Evolutionary conservation across 2,329 filamentous ascomycete genomes (phyloP).

Genomic region (Onygena corvina): DNA sequence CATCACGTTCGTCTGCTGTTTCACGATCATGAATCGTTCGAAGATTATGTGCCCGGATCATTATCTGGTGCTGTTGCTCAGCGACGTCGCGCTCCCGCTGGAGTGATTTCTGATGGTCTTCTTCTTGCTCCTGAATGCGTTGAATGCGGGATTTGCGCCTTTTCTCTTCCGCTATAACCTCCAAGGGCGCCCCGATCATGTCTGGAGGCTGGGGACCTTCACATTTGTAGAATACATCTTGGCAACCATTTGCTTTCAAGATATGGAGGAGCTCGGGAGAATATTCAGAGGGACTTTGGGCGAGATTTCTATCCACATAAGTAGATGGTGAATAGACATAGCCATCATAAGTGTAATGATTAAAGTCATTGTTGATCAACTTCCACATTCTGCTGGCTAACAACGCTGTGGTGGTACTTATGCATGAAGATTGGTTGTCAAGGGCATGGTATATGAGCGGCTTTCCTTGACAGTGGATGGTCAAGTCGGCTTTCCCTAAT

Average conservation of each 20-base stretch:
- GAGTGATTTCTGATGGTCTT: conserved; percentile 15
- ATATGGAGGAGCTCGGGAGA: conserved; percentile 12
- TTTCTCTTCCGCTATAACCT: conserved; percentile 14
- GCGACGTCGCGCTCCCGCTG: conserved; percentile 11
- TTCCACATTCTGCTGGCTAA: conserved; percentile 55
- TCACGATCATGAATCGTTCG: conserved; percentile 14
- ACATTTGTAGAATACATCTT: conserved; percentile 15
- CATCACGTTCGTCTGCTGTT: conserved; percentile 12
- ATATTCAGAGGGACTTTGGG: conserved; percentile 11
- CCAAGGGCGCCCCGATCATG: conserved; percentile 15
- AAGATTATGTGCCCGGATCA: conserved; percentile 13
- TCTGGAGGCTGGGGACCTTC: conserved; percentile 15
- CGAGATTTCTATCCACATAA: conserved; percentile 38
- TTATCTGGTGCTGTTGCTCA: conserved; percentile 11
- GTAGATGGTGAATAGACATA: conserved; percentile 54
- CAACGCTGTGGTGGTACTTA: conserved; percentile 46
- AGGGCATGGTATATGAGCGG: conserved; percentile 50
- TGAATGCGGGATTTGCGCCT: conserved; percentile 11
- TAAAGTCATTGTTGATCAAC: conserved; percentile 48
- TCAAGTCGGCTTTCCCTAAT: conserved; percentile 38
- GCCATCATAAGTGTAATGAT: conserved; percentile 42
- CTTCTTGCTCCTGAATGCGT: conserved; percentile 15
- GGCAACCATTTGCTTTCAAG: conserved; percentile 14
- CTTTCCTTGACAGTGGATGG: conserved; percentile 33
- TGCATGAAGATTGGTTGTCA: conserved; percentile 41